A percentile compares a stretch with the other conserved stretches of the same genome.
These are phyloP conservation scores for Cyclanthera cordifolia DNA, from an alignment of 306 rosid genomes.

Conservation along the genomic window DNA sequence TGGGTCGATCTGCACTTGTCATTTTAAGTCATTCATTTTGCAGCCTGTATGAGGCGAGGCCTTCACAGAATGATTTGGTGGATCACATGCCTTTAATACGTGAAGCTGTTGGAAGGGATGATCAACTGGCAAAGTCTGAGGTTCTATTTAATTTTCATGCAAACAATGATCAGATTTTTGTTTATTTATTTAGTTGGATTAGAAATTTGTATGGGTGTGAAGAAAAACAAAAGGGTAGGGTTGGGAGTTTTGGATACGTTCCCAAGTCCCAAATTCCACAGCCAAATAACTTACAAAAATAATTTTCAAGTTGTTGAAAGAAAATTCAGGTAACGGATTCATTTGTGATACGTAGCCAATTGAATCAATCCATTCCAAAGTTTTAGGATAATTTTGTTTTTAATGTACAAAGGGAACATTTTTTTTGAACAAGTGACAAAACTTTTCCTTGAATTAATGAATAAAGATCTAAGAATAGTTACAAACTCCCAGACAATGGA, in stretches of 20 bases:
- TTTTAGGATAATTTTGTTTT: too few species aligned
- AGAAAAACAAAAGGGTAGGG: slow-evolving; percentile 1
- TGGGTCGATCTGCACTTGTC: neutral
- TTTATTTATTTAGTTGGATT: neutral
- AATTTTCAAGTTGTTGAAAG: neutral
- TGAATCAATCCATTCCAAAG: neutral
- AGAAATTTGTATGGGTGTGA: neutral
- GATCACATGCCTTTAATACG: slow-evolving; percentile 24
- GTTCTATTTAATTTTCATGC: slow-evolving; percentile 32
- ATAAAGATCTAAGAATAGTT: too few species aligned
- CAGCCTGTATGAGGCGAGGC: slow-evolving; percentile 46
- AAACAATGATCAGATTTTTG: neutral
- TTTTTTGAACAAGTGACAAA: too few species aligned
- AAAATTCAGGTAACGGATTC: neutral
- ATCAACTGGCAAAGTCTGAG: slow-evolving; percentile 40
- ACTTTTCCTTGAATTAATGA: too few species aligned
- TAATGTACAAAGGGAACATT: too few species aligned
- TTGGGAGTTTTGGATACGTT: neutral
- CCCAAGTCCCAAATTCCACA: neutral
- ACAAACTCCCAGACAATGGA: too few species aligned
- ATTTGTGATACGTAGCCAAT: neutral
- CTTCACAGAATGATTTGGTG: slow-evolving; percentile 34
- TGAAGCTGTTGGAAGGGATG: slow-evolving; percentile 31
- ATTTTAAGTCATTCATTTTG: slow-evolving; percentile 15
- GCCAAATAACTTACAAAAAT: neutral